phyloP scores from a whole-genome alignment of 1,284 basidiomycete species.

The Tylopilus microsporus region DNA sequence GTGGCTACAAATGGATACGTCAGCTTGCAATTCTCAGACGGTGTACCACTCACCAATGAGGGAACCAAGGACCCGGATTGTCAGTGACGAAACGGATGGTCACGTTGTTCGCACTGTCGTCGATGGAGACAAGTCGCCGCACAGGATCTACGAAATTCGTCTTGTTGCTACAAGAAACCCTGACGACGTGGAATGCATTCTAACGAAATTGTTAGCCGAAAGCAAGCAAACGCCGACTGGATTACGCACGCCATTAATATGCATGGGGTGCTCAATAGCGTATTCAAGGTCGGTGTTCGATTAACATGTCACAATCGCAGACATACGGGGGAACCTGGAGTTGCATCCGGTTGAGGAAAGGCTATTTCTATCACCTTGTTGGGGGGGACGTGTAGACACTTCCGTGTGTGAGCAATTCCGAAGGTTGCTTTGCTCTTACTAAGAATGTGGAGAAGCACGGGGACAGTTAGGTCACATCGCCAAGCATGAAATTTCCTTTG shows the following conservation, averaged over 20 bases:
- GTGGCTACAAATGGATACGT: neutral
- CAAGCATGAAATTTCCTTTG: slow-evolving; percentile 1
- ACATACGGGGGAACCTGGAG: slow-evolving; percentile 35
- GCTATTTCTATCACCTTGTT: slow-evolving; percentile 34
- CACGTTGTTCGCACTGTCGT: slow-evolving; percentile 29
- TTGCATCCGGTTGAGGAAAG: slow-evolving; percentile 17
- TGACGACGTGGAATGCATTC: slow-evolving; percentile 26
- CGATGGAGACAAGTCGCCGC: slow-evolving; percentile 26
- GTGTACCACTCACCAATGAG: slow-evolving; percentile 37
- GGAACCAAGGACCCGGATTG: slow-evolving; percentile 46
- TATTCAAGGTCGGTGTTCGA: slow-evolving; percentile 2
- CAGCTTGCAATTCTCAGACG: neutral
- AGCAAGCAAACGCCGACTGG: neutral
- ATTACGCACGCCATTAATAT: slow-evolving; percentile 32
- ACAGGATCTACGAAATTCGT: slow-evolving; percentile 26
- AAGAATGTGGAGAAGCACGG: slow-evolving; percentile 37
- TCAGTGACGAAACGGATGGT: slow-evolving; percentile 44
- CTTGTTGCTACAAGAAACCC: slow-evolving; percentile 14
- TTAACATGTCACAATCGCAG: too few species aligned
- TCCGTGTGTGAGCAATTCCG: slow-evolving; percentile 27
- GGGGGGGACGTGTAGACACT: slow-evolving; percentile 30
- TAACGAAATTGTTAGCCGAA: neutral
- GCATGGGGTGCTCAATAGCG: slow-evolving; percentile 28
- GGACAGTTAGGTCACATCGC: slow-evolving; percentile 17
- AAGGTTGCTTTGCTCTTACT: slow-evolving; percentile 28